These are phyloP conservation scores for Puya raimondii DNA, from an alignment of 176 grass and related monocot species.

Conservation along the genomic window DNA sequence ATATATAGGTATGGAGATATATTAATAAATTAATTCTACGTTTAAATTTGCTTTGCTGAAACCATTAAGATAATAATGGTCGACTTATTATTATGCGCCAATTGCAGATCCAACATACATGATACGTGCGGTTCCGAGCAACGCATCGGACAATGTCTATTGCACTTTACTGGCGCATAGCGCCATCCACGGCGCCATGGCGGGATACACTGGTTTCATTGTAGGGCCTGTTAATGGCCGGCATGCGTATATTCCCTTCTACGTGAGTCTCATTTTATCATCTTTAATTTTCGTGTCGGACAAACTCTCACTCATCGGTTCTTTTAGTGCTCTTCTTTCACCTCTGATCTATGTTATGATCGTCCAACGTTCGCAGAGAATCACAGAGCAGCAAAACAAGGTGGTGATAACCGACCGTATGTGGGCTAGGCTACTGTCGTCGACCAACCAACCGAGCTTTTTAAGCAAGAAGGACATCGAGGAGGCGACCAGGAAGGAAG, in stretches of 20 bases:
- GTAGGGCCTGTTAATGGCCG: slow-evolving; percentile 78
- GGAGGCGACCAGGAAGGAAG: slow-evolving; percentile 35
- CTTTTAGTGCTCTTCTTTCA: no score
- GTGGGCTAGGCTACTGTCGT: slow-evolving; percentile 94
- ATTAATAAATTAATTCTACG: not conserved
- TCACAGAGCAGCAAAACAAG: slow-evolving; percentile 70
- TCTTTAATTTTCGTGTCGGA: not conserved
- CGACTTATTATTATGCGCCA: slow-evolving; percentile 1
- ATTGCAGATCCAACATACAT: slow-evolving; percentile 99
- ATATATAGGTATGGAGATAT: slow-evolving; percentile 59
- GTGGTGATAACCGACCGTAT: slow-evolving; percentile 87
- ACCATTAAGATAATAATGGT: not conserved
- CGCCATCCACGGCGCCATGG: slow-evolving; percentile 88
- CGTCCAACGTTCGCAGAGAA: slow-evolving; percentile 29
- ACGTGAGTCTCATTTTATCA: slow-evolving; percentile 34
- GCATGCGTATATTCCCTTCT: slow-evolving; percentile 88
- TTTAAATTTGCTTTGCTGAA: not conserved
- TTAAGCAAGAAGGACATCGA: slow-evolving; percentile 64
- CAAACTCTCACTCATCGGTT: no score
- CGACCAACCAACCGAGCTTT: slow-evolving; percentile 96
- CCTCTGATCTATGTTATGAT: no score
- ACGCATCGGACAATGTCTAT: slow-evolving; percentile 91
- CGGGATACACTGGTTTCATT: slow-evolving; percentile 91
- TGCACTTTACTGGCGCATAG: slow-evolving; percentile 86
- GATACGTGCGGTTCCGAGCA: slow-evolving; percentile 96